Percentiles rank a stretch among this genome's conserved stretches.
These are phyloP conservation scores for Scorias spongiosa DNA, from an alignment of 2,329 filamentous ascomycete genomes.

Conservation along the genomic window DNA sequence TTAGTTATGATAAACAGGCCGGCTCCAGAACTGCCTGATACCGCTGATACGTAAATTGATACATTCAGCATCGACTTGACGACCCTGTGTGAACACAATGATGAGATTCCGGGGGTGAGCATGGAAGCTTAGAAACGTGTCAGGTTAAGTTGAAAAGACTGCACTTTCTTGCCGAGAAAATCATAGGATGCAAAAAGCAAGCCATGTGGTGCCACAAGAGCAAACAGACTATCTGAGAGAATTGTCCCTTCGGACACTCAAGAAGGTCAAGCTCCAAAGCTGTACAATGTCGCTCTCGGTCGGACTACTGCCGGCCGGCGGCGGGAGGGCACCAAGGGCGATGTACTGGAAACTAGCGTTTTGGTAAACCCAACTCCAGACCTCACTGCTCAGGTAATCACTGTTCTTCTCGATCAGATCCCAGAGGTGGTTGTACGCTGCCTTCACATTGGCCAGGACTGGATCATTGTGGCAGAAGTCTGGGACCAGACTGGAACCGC, in stretches of 20 bases:
- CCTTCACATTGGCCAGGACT: slow-evolving; percentile 27
- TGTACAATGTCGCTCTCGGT: slow-evolving; percentile 40
- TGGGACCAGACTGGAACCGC: slow-evolving; percentile 15
- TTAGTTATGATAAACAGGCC: no score
- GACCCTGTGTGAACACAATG: no score
- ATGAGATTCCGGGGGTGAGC: no score
- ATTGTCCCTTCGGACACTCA: slow-evolving; percentile 35
- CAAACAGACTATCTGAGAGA: not conserved
- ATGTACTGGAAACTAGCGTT: slow-evolving; percentile 33
- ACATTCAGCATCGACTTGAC: no score
- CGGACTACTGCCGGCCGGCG: slow-evolving; percentile 27
- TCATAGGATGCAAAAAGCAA: no score
- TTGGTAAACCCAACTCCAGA: slow-evolving; percentile 47
- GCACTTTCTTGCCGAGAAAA: no score
- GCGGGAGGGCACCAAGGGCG: slow-evolving; percentile 36
- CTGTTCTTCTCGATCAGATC: slow-evolving; percentile 43
- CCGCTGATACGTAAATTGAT: no score
- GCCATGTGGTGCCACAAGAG: no score
- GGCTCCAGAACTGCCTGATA: no score
- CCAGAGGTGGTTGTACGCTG: slow-evolving; percentile 46
- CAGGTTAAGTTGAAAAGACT: no score
- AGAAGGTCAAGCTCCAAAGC: slow-evolving; percentile 44
- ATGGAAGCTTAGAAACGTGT: no score
- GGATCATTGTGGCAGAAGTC: slow-evolving; percentile 35
- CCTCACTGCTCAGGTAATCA: slow-evolving; percentile 38